phyloP scores from a whole-genome alignment of 257 asterid genomes.

The Ehretia macrophylla region DNA sequence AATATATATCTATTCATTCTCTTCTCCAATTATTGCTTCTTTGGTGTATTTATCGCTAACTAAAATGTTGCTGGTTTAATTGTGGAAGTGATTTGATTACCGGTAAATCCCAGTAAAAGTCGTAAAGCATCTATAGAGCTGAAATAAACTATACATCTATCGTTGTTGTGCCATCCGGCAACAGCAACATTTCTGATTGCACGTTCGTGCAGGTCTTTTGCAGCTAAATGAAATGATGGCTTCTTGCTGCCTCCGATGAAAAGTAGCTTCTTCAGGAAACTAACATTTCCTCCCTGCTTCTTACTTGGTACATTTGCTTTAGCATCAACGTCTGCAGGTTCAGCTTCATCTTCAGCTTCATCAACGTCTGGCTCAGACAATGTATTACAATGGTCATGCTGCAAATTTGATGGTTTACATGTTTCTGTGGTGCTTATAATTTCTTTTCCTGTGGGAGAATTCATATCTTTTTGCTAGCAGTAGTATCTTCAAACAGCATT shows the following conservation, averaged over 20 bases:
- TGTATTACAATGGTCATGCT: neutral
- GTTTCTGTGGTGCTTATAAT: conserved; percentile 16
- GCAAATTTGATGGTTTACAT: neutral
- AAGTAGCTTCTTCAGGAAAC: conserved; percentile 60
- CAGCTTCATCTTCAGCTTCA: conserved; percentile 15
- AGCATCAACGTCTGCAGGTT: conserved; percentile 30
- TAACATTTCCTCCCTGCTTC: conserved; percentile 48
- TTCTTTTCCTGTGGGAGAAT: conserved; percentile 37
- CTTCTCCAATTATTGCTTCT: no score
- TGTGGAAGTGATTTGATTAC: no score
- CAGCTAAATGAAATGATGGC: conserved; percentile 35
- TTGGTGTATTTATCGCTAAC: no score
- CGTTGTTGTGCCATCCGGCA: no score
- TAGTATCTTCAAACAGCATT: no score
- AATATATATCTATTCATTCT: no score
- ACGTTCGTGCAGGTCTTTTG: conserved; percentile 15
- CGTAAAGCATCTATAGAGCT: no score
- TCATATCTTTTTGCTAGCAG: conserved; percentile 11
- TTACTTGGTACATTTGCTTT: conserved; percentile 44
- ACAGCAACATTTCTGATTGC: conserved; percentile 18
- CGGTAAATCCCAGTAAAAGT: no score
- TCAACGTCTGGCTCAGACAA: conserved; percentile 13
- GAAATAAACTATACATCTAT: no score
- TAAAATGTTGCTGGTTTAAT: no score
- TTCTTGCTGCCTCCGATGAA: conserved; percentile 42